Evolutionary conservation across 352 stramenopile genomes (phyloP), one percentile per base, ranked within the genome.

Genomic region (Pythium dissotocum): DNA sequence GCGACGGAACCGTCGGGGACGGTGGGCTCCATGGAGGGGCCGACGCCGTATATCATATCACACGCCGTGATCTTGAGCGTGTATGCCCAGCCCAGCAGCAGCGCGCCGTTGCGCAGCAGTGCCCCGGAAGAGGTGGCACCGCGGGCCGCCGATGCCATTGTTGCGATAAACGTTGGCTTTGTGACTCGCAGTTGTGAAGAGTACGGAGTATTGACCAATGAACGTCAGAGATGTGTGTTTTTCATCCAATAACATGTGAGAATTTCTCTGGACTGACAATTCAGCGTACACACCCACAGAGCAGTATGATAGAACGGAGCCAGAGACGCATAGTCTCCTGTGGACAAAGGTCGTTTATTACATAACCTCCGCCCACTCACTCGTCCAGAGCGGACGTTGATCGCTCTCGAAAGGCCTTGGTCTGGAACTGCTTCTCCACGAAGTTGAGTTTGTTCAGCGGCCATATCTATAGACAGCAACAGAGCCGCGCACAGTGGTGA

Each of bases 41-140:
- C 90, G 67, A 96, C 82, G 64, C 87, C 89, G 63, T 96, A 94
- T 51, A 89, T 91, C 42, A 95, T 63, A 56, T 96, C 87, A 63
- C 85, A 83, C 30, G 85, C 69, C 44, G 91, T 82, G 60, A 83
- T 53, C 73, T 95, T 93, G 53, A 82, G 69, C 58, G 80, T 77
- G 65, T 69, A 79, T 48, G 87, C 73, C 79, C 81, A 91, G 65
- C 83, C 67, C 48, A 84, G 58, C 40, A 92, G 66, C 24, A 94
- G 80, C 69, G 87, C 77, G 26, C 72, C 75, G 44, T 83, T 85
- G 63, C 81, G 82, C 56, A 42, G 64, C 24, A 86, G 54, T 42
- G 38, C 56, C 46, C 57, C 48, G 67, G 72, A 36, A 18, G 65
- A n/a, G 6, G n/a, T 13, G 30, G 44, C 35, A 5, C 18, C 16